Conservation (phyloP, 805 yeast species). For the Barnettozyma vustinii region DNA sequence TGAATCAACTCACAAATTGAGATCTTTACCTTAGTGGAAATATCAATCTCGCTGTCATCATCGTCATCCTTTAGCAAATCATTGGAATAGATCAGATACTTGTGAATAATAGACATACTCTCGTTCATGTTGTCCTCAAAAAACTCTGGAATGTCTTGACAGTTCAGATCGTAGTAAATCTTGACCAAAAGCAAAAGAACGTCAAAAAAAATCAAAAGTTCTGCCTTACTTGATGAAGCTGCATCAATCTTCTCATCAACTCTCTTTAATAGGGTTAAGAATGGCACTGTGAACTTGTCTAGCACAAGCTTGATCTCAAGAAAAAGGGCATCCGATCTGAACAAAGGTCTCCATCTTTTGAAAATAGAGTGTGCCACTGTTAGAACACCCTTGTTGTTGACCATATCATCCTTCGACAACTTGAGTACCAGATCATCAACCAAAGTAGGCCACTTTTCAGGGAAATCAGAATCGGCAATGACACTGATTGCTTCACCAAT, state of each 20-base stretch:
- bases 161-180: conserved; percentile 87
- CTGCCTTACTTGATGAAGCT: conserved; percentile 40
- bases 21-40: conserved; percentile 67
- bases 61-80: conserved; percentile 48
- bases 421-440: conserved; percentile 67
- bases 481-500: conserved; percentile 89
- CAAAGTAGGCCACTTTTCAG: conserved; percentile 78
- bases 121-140: conserved; percentile 82
- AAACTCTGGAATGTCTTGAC: conserved; percentile 97
- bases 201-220: conserved; percentile 55
- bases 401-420: conserved; percentile 60
- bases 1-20: conserved; percentile 81
- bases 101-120: conserved; percentile 79
- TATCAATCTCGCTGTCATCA: conserved; percentile 65
- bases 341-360: conserved; percentile 93
- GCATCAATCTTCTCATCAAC: conserved; percentile 61
- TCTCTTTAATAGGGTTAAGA: conserved; percentile 57
- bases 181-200: conserved; percentile 68
- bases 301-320: conserved; percentile 83
- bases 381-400: conserved; percentile 76
- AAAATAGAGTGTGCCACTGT: conserved; percentile 93
- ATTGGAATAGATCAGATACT: conserved; percentile 63
- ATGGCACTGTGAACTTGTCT: conserved; percentile 77
- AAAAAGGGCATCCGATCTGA: conserved; percentile 85
- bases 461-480: conserved; percentile 95